A percentile compares a stretch with the other conserved stretches of the same genome.
Evolutionary conservation across 1,284 basidiomycete genomes (phyloP).

Genomic region (Laetiporus sulphureus): DNA sequence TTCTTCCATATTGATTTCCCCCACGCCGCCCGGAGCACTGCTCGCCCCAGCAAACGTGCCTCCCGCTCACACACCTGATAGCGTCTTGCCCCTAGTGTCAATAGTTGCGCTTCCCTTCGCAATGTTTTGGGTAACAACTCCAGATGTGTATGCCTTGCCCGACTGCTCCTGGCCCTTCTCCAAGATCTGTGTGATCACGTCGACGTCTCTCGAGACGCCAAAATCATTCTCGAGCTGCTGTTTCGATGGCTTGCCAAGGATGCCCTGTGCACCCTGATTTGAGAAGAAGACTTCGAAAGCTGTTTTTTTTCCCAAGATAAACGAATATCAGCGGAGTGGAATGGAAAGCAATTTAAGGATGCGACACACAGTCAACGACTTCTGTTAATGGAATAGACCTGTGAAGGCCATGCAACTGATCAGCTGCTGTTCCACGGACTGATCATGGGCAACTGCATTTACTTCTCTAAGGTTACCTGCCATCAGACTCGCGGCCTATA

Average conservation of each 20-base stretch:
- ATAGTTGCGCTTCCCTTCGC: constrained; percentile 35
- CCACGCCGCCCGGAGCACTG: background rate
- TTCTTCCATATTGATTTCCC: background rate
- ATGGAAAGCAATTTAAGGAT: constrained; percentile 1
- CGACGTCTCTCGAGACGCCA: constrained; percentile 55
- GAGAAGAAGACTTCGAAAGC: constrained; percentile 48
- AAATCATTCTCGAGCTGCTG: constrained; percentile 74
- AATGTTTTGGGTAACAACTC: constrained; percentile 24
- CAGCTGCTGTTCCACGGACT: background rate
- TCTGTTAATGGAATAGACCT: constrained; percentile 62
- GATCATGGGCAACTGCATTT: constrained; percentile 29
- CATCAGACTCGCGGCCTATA: constrained; percentile 13
- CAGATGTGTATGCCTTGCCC: constrained; percentile 35
- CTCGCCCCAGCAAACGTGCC: too few relatives aligned
- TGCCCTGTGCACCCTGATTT: constrained; percentile 64
- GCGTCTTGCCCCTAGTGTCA: constrained; percentile 35
- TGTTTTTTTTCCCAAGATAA: too few relatives aligned
- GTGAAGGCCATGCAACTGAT: constrained; percentile 3
- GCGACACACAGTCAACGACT: constrained; percentile 67
- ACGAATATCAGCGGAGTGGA: constrained; percentile 4
- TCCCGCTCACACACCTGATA: constrained; percentile 12
- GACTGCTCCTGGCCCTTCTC: constrained; percentile 53
- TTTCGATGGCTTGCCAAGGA: constrained; percentile 62
- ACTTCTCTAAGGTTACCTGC: constrained; percentile 49
- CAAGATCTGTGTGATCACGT: constrained; percentile 54